A percentile compares a stretch with the other conserved stretches of the same genome.
Evolutionary conservation across 1,284 basidiomycete genomes (phyloP).

Genomic region (Kwoniella shivajii): DNA sequence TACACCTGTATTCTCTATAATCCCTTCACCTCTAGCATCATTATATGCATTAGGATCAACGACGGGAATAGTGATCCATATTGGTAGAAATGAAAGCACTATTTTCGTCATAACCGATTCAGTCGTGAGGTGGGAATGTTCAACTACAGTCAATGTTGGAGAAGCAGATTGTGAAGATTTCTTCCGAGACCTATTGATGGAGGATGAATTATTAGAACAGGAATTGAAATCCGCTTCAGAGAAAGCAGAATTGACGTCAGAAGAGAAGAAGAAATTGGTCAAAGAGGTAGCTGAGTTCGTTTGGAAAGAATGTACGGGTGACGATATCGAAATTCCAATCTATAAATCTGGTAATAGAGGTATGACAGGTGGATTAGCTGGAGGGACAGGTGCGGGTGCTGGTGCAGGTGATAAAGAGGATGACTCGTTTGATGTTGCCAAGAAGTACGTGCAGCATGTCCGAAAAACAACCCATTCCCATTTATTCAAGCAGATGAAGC

Average conservation of each 20-base stretch:
- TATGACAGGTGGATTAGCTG: slow-evolving; percentile 23
- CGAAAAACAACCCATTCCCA: slow-evolving; percentile 17
- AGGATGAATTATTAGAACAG: slow-evolving; percentile 62
- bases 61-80: slow-evolving; percentile 80
- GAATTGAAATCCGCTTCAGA: slow-evolving; percentile 60
- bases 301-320: slow-evolving; percentile 44
- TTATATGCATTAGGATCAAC: slow-evolving; percentile 79
- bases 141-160: slow-evolving; percentile 67
- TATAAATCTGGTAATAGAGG: slow-evolving; percentile 21
- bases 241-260: slow-evolving; percentile 49
- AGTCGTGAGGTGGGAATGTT: slow-evolving; percentile 64
- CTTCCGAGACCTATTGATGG: slow-evolving; percentile 71
- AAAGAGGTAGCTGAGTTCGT: slow-evolving; percentile 43
- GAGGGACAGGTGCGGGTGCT: slow-evolving; percentile 50
- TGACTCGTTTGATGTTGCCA: slow-evolving; percentile 65
- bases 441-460: slow-evolving; percentile 52
- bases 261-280: slow-evolving; percentile 37
- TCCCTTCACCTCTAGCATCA: slow-evolving; percentile 82
- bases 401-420: slow-evolving; percentile 81
- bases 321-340: slow-evolving; percentile 47
- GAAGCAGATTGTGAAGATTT: slow-evolving; percentile 72
- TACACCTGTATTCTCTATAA: slow-evolving; percentile 77
- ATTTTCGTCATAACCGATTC: slow-evolving; percentile 75
- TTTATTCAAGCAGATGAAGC: neutral
- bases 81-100: slow-evolving; percentile 72